Conservation (phyloP, 495 filamentous ascomycete genomes). For the Hyaloscypha bicolor region DNA sequence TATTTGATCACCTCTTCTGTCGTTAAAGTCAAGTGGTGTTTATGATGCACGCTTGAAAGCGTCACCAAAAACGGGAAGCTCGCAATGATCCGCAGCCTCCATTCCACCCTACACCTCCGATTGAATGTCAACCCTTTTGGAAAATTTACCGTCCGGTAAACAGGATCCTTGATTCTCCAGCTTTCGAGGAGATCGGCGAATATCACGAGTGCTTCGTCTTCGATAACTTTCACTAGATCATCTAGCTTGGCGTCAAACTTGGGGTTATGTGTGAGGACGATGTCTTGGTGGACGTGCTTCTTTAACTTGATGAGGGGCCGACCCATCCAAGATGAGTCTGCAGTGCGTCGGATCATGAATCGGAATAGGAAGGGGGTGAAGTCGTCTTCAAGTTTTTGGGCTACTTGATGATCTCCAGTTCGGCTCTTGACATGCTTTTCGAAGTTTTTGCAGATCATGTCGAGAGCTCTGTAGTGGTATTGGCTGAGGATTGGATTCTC, state of each 20-base stretch:
- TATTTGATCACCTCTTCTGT: slow-evolving; percentile 2
- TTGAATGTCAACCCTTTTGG: slow-evolving; percentile 8
- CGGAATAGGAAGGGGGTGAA: slow-evolving; percentile 10
- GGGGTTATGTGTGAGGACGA: slow-evolving; percentile 6
- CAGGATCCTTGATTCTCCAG: background rate
- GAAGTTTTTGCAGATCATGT: slow-evolving; percentile 13
- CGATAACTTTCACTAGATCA: background rate
- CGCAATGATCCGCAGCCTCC: slow-evolving; percentile 5
- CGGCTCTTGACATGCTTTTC: slow-evolving; percentile 1
- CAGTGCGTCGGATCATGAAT: slow-evolving; percentile 22
- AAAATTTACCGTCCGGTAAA: background rate
- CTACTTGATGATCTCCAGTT: background rate
- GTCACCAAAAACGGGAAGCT: slow-evolving; percentile 7
- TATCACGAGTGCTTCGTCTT: background rate
- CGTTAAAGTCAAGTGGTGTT: slow-evolving; percentile 5
- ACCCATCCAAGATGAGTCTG: slow-evolving; percentile 20
- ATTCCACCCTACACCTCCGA: background rate
- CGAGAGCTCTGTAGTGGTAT: slow-evolving; percentile 3
- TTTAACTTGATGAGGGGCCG: slow-evolving; percentile 17
- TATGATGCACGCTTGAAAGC: background rate
- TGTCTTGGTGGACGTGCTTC: slow-evolving; percentile 17
- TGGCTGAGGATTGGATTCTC: background rate
- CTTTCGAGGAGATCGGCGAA: background rate
- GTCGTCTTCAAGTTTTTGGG: background rate
- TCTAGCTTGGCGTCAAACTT: background rate